Percentiles rank a stretch among this genome's conserved stretches.
Evolutionary conservation across 2,329 filamentous ascomycete genomes (phyloP).

Genomic region (Fusarium tuaranense): DNA sequence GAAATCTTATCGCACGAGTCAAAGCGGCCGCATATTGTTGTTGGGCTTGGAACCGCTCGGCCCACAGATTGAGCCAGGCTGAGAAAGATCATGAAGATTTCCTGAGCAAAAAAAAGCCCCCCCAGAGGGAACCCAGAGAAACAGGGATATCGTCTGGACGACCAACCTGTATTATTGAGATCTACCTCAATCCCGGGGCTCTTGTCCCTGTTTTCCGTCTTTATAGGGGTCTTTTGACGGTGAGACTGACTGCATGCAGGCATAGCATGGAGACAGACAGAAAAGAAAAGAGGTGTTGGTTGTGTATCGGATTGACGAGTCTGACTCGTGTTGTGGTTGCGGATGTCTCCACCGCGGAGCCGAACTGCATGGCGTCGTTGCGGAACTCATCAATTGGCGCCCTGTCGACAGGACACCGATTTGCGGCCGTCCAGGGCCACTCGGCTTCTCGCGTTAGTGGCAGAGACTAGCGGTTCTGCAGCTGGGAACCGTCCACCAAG

Average conservation of each 20-base stretch:
- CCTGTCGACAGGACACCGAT: neutral
- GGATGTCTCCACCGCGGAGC: conserved; percentile 32
- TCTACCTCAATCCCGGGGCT: conserved; percentile 1
- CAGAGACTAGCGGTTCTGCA: neutral
- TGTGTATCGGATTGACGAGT: conserved; percentile 5
- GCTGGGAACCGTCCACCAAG: neutral
- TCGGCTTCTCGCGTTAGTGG: neutral
- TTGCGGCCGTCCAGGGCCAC: neutral
- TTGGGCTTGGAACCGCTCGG: neutral
- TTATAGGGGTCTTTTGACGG: neutral
- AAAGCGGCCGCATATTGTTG: neutral
- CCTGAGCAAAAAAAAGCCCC: neutral
- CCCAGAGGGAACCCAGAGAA: neutral
- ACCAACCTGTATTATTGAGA: neutral
- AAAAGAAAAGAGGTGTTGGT: neutral
- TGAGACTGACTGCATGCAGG: neutral
- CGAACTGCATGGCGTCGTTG: conserved; percentile 19
- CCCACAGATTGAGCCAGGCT: neutral
- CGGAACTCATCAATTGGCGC: conserved; percentile 3
- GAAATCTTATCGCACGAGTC: neutral
- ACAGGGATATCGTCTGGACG: neutral
- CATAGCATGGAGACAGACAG: no score
- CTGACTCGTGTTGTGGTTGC: conserved; percentile 19
- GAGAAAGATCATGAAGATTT: neutral
- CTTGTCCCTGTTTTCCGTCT: neutral